Evolutionary conservation across 75 land plant genomes (phyloP), one percentile per base, ranked within the genome.

Genomic region (Chamaecyparis obtusa): DNA sequence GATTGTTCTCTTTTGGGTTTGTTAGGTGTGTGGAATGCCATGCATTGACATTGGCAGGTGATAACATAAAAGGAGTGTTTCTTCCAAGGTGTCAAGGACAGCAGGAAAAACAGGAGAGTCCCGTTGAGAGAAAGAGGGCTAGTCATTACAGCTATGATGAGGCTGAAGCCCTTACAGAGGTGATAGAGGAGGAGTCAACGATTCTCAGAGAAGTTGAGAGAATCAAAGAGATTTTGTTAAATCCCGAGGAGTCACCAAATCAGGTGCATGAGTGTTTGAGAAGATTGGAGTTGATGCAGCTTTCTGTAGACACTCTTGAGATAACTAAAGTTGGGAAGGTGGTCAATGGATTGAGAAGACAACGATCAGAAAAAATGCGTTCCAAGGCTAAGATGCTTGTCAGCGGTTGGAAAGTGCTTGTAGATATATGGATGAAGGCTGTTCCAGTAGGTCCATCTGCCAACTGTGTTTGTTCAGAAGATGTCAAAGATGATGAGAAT

Each of bases 281-380:
- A 87, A 90, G 87, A 85, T 91, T 93, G 75, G 89, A 92, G 84
- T 67, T 92, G 86, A 92, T 93, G 96, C 85, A 80, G 48, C 87
- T 93, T 71, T 86, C 94, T 41, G 92, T 94, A 9, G 94, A 90
- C 48, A 90, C 80, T 81, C 60, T 95, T 55, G 93, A 97, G 99
- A 91, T 89, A 37, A 95, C 99, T 49, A 95, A 90, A 81, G 95
- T 98, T 80, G 99, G 99, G 55, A 95, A 89, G 89, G 90, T 94
- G 57, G 99, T 98, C 30, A 94, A 92, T 90, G 80, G 86, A 14
- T 84, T 96, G 27, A 85, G 93, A 51, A 95, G 92, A 85, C 98
- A 98, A 87, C 82, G 72, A 39, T 92, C 95, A 35, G 91, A 89
- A 90, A 83, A 89, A 32, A 92, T 98, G 76, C 92, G 94, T 15